Evolutionary conservation across 1,284 basidiomycete genomes (phyloP).

Genomic region (Tylopilus microsporus): DNA sequence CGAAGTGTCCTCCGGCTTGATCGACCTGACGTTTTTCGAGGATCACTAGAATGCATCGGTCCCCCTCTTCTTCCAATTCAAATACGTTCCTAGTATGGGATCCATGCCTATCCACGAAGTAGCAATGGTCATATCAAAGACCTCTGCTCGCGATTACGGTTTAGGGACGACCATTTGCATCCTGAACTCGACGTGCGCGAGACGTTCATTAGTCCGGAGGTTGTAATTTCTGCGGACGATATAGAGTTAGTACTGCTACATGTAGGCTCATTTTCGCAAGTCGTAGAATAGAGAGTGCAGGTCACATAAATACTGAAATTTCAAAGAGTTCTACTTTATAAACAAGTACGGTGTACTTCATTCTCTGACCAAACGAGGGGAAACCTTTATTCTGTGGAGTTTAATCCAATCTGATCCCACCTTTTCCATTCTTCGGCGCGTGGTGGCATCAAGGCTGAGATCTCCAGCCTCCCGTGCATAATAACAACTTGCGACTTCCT

Average conservation of each 20-base stretch:
- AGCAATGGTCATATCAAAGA: slow-evolving; percentile 90
- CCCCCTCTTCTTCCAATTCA: slow-evolving; percentile 79
- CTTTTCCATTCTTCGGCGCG: too few relatives aligned
- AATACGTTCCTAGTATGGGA: slow-evolving; percentile 84
- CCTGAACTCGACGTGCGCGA: slow-evolving; percentile 74
- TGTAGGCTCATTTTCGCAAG: too few relatives aligned
- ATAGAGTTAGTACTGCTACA: slow-evolving; percentile 48
- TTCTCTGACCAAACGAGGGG: too few relatives aligned
- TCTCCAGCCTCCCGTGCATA: too few relatives aligned
- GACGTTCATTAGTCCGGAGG: slow-evolving; percentile 79
- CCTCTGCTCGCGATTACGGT: slow-evolving; percentile 97
- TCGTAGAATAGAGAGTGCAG: too few relatives aligned
- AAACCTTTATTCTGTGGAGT: too few relatives aligned
- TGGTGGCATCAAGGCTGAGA: too few relatives aligned
- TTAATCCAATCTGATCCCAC: too few relatives aligned
- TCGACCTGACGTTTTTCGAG: slow-evolving; percentile 80
- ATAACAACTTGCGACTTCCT: too few relatives aligned
- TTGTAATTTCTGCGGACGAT: slow-evolving; percentile 68
- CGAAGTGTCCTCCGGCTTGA: slow-evolving; percentile 49
- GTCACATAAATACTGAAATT: too few relatives aligned
- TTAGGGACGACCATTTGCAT: slow-evolving; percentile 75
- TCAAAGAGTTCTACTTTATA: too few relatives aligned
- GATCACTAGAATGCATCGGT: slow-evolving; percentile 75
- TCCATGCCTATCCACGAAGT: slow-evolving; percentile 94
- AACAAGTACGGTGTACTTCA: too few relatives aligned